Evolutionary conservation across 1,284 basidiomycete genomes (phyloP).

Genomic region (Kalmanozyma brasiliensis): DNA sequence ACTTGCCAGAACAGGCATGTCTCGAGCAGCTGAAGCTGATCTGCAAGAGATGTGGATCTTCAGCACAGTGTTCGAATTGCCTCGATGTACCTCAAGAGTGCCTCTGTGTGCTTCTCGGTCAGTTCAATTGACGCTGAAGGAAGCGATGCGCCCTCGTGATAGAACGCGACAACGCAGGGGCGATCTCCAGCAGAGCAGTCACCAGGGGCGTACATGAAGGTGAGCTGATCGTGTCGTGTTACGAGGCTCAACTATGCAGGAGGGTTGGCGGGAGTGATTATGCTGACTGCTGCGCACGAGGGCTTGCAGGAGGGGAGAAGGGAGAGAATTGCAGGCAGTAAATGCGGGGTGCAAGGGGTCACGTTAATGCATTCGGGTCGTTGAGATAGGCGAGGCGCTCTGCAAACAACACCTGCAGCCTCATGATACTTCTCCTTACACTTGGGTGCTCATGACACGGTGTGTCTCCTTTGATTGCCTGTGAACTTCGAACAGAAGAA

Average conservation of each 20-base stretch:
- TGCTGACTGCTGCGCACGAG: constrained; percentile 18
- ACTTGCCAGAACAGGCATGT: constrained; percentile 16
- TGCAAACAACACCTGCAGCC: too few species aligned
- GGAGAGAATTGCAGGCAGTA: constrained; percentile 17
- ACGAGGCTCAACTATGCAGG: constrained; percentile 4
- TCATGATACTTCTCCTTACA: too few species aligned
- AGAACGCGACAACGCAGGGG: constrained; percentile 17
- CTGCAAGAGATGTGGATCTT: constrained; percentile 9
- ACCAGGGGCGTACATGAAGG: constrained; percentile 19
- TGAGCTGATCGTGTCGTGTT: constrained; percentile 3
- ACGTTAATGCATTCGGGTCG: constrained; percentile 42
- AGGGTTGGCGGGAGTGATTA: constrained; percentile 6
- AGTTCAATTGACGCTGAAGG: too few species aligned
- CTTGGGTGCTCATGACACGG: too few species aligned
- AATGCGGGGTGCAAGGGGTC: constrained; percentile 50
- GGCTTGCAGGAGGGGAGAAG: constrained; percentile 29
- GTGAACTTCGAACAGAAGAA: too few species aligned
- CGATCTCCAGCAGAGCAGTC: constrained; percentile 13
- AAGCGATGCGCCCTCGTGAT: neutral
- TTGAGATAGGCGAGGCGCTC: constrained; percentile 6
- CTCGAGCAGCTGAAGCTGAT: constrained; percentile 12
- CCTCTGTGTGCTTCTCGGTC: too few species aligned
- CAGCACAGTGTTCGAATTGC: too few species aligned
- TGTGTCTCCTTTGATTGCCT: too few species aligned
- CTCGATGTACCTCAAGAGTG: too few species aligned